These are phyloP conservation scores for Hemileccinum rubropunctum DNA, from an alignment of 768 basidiomycete species.

Conservation along the genomic window DNA sequence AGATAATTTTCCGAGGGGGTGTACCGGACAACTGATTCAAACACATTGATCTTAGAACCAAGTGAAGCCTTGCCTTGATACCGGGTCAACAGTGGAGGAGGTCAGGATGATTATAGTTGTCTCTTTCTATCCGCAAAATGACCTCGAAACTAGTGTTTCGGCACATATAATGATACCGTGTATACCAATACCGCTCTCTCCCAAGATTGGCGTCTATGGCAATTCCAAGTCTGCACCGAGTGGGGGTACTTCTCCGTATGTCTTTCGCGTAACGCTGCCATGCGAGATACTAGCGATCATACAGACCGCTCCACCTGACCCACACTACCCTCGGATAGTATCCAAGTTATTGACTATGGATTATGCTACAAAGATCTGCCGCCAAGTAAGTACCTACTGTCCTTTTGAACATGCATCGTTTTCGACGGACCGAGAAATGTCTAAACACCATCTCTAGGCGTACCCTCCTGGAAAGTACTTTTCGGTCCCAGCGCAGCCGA, in stretches of 20 bases:
- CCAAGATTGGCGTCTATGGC: conserved; percentile 84
- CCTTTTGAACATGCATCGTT: not conserved
- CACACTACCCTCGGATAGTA: conserved; percentile 68
- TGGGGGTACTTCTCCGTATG: conserved; percentile 92
- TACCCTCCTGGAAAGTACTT: conserved; percentile 78
- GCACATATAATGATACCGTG: conserved; percentile 67
- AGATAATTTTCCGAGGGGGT: conserved; percentile 6
- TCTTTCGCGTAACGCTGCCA: not conserved
- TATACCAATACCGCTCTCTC: conserved; percentile 61
- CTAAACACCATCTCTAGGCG: conserved; percentile 41
- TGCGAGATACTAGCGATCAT: not conserved
- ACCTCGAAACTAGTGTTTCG: conserved; percentile 65
- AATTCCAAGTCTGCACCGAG: conserved; percentile 89
- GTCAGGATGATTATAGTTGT: conserved; percentile 30
- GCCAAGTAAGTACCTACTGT: conserved; percentile 42
- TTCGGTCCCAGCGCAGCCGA: conserved; percentile 67
- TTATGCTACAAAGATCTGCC: conserved; percentile 69
- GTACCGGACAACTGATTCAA: not conserved
- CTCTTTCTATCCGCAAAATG: not conserved
- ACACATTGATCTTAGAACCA: conserved; percentile 38
- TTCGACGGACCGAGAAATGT: not conserved
- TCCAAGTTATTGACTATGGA: conserved; percentile 73
- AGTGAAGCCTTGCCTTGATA: conserved; percentile 55
- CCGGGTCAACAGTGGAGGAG: conserved; percentile 45
- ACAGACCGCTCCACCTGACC: conserved; percentile 74